A percentile compares a stretch with the other conserved stretches of the same genome.
phyloP scores from a whole-genome alignment of 371 early-diverging fungal species.

The Smittium mucronatum region DNA sequence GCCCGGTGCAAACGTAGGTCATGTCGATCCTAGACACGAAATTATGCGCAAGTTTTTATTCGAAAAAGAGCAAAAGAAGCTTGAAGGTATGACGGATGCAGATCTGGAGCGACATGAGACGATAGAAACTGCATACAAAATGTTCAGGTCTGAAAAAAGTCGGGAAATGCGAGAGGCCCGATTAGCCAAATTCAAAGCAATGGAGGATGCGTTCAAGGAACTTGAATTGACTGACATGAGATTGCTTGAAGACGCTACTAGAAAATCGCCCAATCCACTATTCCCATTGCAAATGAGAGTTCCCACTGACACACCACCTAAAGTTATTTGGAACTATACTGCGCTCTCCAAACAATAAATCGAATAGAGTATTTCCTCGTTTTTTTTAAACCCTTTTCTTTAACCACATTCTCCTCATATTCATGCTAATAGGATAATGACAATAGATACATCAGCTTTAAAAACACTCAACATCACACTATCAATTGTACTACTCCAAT shows the following conservation, averaged over 20 bases:
- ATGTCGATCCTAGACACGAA: conserved; percentile 49
- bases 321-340: conserved; percentile 8
- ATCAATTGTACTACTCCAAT: no score
- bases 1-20: not conserved
- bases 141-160: conserved; percentile 44
- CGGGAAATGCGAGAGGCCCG: conserved; percentile 42
- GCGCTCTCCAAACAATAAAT: conserved; percentile 3
- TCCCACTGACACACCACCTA: conserved; percentile 57
- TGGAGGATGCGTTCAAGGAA: conserved; percentile 55
- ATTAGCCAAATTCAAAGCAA: conserved; percentile 53
- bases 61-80: conserved; percentile 40
- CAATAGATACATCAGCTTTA: no score
- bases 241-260: conserved; percentile 52
- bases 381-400: not conserved
- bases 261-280: conserved; percentile 45
- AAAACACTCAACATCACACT: no score
- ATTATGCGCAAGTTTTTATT: conserved; percentile 58
- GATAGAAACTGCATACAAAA: conserved; percentile 60
- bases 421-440: no score
- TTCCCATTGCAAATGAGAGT: conserved; percentile 63
- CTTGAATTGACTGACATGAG: conserved; percentile 48
- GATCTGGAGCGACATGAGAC: conserved; percentile 51
- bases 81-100: conserved; percentile 34
- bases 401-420: no score
- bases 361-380: not conserved